These are phyloP conservation scores for Avena sativa DNA, from an alignment of 176 grass and related monocot species.

Conservation along the genomic window DNA sequence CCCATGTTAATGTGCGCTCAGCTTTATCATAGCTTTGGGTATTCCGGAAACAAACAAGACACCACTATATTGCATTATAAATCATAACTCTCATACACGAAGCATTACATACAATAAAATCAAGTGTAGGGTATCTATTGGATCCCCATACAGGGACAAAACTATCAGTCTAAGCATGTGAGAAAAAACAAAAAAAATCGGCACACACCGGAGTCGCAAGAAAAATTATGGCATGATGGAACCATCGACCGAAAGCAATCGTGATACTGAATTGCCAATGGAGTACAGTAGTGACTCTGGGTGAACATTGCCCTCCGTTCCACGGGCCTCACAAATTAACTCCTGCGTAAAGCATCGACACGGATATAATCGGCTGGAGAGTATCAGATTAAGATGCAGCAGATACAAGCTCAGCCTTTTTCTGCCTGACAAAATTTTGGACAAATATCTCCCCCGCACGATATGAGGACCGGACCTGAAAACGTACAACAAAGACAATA, in stretches of 20 bases:
- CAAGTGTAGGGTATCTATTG: neutral
- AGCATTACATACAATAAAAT: neutral
- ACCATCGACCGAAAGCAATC: neutral
- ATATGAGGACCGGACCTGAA: slow-evolving; percentile 91
- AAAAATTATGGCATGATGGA: neutral
- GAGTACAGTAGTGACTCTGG: neutral
- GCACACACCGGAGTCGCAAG: too few relatives aligned
- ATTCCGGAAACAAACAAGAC: neutral
- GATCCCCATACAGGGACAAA: neutral
- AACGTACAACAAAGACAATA: slow-evolving; percentile 43
- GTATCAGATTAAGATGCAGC: slow-evolving; percentile 28
- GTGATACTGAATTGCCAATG: neutral
- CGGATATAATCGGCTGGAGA: neutral
- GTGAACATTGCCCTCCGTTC: neutral
- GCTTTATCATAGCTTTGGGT: neutral
- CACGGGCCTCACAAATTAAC: neutral
- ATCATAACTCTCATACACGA: neutral
- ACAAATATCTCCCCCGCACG: slow-evolving; percentile 92
- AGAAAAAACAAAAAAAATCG: neutral
- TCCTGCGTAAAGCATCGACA: neutral
- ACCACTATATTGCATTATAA: neutral
- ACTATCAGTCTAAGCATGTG: neutral
- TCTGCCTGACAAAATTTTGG: slow-evolving; percentile 76
- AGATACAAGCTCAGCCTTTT: slow-evolving; percentile 30
- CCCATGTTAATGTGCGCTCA: neutral